A percentile compares a stretch with the other conserved stretches of the same genome.
phyloP scores from a whole-genome alignment of 2,329 filamentous ascomycete species.

The Fusarium dimerum region DNA sequence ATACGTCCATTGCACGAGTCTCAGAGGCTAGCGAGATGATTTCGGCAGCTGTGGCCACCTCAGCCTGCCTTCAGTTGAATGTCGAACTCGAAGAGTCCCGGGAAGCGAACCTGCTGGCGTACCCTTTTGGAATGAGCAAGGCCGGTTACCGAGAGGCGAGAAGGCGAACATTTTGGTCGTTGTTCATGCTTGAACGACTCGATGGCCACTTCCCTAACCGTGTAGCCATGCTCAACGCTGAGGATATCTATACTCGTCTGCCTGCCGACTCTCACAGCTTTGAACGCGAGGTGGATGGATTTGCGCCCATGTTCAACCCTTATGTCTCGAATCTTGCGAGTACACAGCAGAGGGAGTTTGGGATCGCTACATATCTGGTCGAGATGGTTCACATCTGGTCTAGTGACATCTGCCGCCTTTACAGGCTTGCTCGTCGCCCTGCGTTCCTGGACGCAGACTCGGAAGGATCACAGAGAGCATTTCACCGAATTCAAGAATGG shows the following conservation, averaged over 20 bases:
- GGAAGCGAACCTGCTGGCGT: constrained; percentile 40
- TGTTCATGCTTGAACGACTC: constrained; percentile 69
- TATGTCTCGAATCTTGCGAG: constrained; percentile 30
- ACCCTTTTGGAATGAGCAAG: constrained; percentile 59
- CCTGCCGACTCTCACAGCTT: constrained; percentile 63
- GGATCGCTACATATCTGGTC: constrained; percentile 61
- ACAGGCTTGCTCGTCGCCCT: constrained; percentile 38
- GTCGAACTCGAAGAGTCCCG: constrained; percentile 55
- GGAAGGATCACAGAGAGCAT: constrained; percentile 46
- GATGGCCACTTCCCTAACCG: constrained; percentile 58
- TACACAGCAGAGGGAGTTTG: constrained; percentile 34
- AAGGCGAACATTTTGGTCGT: constrained; percentile 71
- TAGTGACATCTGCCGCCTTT: constrained; percentile 61
- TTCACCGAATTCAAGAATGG: constrained; percentile 60
- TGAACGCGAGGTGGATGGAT: constrained; percentile 58
- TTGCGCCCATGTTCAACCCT: constrained; percentile 62
- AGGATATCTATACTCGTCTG: constrained; percentile 67
- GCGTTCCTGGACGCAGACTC: constrained; percentile 29
- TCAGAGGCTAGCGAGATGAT: constrained; percentile 64
- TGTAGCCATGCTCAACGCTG: constrained; percentile 57
- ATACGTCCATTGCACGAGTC: constrained; percentile 61
- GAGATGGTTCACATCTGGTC: constrained; percentile 66
- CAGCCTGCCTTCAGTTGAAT: constrained; percentile 63
- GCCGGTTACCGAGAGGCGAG: constrained; percentile 64
- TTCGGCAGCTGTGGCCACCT: constrained; percentile 61